phyloP scores from a whole-genome alignment of 1,139 yeast species.

The Taphrina sp. region DNA sequence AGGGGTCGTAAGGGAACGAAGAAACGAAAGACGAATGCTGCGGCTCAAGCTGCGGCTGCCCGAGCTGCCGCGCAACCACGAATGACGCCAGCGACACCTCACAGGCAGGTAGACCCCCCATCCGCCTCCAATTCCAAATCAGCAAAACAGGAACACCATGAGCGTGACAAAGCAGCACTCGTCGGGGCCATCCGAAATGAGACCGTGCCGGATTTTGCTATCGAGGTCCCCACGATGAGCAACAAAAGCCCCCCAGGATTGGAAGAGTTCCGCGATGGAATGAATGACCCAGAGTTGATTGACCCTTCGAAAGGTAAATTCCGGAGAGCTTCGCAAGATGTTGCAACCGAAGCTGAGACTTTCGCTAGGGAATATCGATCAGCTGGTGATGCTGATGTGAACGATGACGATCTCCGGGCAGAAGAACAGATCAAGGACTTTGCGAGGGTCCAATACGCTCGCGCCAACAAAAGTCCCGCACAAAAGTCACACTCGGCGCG shows the following conservation, averaged over 20 bases:
- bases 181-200: background rate
- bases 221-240: background rate
- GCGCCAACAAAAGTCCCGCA: too few species aligned
- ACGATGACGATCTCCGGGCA: conserved; percentile 4
- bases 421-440: conserved; percentile 6
- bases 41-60: conserved; percentile 16
- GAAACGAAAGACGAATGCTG: conserved; percentile 21
- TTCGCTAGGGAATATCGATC: conserved; percentile 1
- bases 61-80: conserved; percentile 13
- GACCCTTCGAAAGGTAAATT: background rate
- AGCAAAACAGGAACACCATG: conserved; percentile 13
- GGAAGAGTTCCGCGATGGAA: conserved; percentile 7
- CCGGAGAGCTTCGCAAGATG: conserved; percentile 1
- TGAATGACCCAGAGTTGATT: conserved; percentile 4
- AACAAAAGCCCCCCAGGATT: background rate
- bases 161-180: conserved; percentile 1
- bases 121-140: conserved; percentile 7
- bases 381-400: background rate
- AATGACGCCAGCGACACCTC: conserved; percentile 1
- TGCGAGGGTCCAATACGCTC: conserved; percentile 2
- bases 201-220: background rate
- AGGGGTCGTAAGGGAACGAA: background rate
- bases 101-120: background rate
- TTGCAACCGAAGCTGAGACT: background rate
- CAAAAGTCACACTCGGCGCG: background rate